These are phyloP conservation scores for Alternaria infectoria DNA, from an alignment of 2,329 filamentous ascomycete genomes.

Conservation along the genomic window DNA sequence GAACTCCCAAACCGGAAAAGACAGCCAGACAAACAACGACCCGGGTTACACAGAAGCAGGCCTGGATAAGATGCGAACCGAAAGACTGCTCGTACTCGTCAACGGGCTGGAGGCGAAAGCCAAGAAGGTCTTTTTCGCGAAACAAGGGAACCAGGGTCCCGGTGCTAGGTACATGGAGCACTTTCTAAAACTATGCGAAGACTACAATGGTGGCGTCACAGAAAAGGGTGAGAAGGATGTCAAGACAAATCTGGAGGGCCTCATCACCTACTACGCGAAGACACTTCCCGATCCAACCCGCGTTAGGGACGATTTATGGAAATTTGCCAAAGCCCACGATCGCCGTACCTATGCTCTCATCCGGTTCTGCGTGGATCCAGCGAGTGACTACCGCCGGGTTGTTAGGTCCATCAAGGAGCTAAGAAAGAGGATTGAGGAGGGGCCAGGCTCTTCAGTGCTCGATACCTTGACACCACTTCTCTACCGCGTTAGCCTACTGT, in stretches of 20 bases:
- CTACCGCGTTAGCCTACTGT: constrained; percentile 80
- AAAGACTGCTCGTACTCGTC: constrained; percentile 82
- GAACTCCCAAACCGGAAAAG: constrained; percentile 66
- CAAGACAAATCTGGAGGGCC: constrained; percentile 73
- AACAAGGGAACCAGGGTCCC: constrained; percentile 78
- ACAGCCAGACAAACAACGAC: constrained; percentile 59
- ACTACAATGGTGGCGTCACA: constrained; percentile 86
- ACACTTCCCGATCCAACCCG: constrained; percentile 78
- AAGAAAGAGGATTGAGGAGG: constrained; percentile 76
- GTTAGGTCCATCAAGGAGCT: constrained; percentile 90
- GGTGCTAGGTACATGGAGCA: constrained; percentile 75
- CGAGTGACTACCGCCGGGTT: constrained; percentile 91
- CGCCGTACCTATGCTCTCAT: constrained; percentile 88
- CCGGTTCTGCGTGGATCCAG: constrained; percentile 80
- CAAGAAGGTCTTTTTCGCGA: constrained; percentile 85
- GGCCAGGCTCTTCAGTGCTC: constrained; percentile 67
- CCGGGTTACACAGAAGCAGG: constrained; percentile 59
- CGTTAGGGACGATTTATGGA: constrained; percentile 79
- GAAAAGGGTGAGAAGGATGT: constrained; percentile 70
- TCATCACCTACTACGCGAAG: constrained; percentile 74
- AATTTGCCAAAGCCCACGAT: constrained; percentile 90
- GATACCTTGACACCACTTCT: constrained; percentile 83
- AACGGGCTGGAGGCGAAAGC: constrained; percentile 78
- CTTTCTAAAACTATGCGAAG: constrained; percentile 85
- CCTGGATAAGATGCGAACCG: constrained; percentile 78